phyloP scores from a whole-genome alignment of 2,329 filamentous ascomycete species.

The Pleoardoris graminearum region DNA sequence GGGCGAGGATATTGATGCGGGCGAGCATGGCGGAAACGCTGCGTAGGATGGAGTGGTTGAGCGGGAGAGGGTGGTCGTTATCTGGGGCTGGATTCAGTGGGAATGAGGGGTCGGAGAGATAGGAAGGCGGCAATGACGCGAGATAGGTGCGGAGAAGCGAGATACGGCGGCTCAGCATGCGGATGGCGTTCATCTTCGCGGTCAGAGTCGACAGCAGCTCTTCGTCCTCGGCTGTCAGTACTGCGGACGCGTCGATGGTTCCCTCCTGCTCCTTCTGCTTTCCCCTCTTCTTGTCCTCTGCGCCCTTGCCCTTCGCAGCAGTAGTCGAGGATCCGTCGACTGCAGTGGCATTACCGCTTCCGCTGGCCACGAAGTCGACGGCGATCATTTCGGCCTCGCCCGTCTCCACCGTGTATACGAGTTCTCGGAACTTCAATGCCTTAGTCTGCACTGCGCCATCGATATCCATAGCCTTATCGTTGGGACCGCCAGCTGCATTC shows the following conservation, averaged over 20 bases:
- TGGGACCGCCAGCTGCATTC: constrained; percentile 34
- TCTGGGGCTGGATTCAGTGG: constrained; percentile 36
- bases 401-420: constrained; percentile 87
- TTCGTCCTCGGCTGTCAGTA: constrained; percentile 64
- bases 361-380: constrained; percentile 88
- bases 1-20: constrained; percentile 79
- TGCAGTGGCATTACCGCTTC: constrained; percentile 77
- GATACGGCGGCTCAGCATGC: constrained; percentile 75
- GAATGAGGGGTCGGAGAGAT: constrained; percentile 55
- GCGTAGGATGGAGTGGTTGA: constrained; percentile 75
- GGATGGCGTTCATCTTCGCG: constrained; percentile 88
- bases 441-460: constrained; percentile 61
- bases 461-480: constrained; percentile 57
- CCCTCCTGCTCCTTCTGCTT: constrained; percentile 47
- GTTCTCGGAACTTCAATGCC: constrained; percentile 73
- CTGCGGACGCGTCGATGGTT: constrained; percentile 37
- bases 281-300: constrained; percentile 55
- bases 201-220: constrained; percentile 71
- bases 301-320: constrained; percentile 28
- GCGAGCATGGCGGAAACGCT: constrained; percentile 85
- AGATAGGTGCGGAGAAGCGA: constrained; percentile 69
- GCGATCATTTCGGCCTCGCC: constrained; percentile 98
- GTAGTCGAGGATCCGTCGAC: constrained; percentile 40
- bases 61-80: constrained; percentile 35
- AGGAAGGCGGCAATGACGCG: constrained; percentile 68